Percentiles rank a stretch among this genome's conserved stretches.
Conservation (phyloP, 73 alveolate species). For the Durusdinium trenchii region DNA sequence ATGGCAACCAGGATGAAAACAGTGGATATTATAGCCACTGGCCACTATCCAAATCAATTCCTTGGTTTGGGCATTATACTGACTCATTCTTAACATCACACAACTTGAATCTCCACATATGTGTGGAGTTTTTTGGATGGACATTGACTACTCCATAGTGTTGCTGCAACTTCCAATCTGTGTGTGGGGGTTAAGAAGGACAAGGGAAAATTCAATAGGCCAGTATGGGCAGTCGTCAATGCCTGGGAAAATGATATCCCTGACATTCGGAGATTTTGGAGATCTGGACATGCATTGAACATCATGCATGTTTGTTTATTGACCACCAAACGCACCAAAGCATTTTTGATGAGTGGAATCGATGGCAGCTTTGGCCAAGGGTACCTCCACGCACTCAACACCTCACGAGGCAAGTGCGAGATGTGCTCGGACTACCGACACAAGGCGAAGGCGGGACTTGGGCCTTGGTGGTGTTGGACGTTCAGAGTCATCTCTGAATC, state of each 20-base stretch:
- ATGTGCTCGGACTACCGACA: slow-evolving; percentile 88
- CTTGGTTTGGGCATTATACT: no score
- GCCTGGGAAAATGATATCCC: no score
- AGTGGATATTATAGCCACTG: no score
- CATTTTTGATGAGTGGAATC: neutral
- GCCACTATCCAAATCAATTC: no score
- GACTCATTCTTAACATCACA: no score
- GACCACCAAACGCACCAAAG: neutral
- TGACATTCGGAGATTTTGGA: neutral
- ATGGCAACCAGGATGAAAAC: no score
- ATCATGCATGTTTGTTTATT: neutral
- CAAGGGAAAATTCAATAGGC: neutral
- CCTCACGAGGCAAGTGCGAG: slow-evolving; percentile 67
- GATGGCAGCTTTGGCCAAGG: neutral
- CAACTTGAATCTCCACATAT: no score
- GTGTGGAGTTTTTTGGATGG: no score
- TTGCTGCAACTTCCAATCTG: neutral
- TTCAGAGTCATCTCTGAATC: no score
- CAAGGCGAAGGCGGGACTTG: slow-evolving; percentile 66
- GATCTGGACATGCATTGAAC: neutral
- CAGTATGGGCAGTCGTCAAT: neutral
- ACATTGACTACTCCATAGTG: neutral
- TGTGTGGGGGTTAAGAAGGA: neutral
- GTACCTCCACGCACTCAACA: neutral
- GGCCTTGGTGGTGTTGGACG: no score